Evolutionary conservation across 2,329 filamentous ascomycete genomes (phyloP).

Genomic region (Calonectria henricotiae): DNA sequence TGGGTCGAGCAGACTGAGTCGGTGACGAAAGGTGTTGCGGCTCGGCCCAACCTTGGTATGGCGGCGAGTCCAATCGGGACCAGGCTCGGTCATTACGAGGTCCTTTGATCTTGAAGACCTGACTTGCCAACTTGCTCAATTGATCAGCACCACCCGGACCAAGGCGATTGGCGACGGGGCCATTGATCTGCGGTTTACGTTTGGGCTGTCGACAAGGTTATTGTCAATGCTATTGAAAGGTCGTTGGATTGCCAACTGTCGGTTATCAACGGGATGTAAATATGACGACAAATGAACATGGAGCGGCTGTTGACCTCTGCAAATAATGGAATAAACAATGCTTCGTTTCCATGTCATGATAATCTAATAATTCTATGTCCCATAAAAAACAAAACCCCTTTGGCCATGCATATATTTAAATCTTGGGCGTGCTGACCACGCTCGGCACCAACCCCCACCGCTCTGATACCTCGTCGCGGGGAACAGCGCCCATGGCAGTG

Average conservation of each 20-base stretch:
- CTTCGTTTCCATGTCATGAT: conserved; percentile 5
- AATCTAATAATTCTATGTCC: conserved; percentile 12
- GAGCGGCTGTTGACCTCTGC: no score
- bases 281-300: no score
- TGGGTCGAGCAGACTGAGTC: background rate
- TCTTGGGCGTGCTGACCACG: conserved; percentile 51
- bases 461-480: conserved; percentile 51
- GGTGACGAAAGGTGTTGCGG: background rate
- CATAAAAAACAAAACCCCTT: background rate
- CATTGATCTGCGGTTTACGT: background rate
- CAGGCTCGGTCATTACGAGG: background rate
- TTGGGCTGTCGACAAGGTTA: background rate
- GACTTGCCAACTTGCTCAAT: background rate
- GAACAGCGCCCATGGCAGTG: conserved; percentile 52
- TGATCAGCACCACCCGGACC: background rate
- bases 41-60: background rate
- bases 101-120: background rate
- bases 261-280: no score
- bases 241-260: no score
- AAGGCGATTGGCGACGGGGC: background rate
- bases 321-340: background rate
- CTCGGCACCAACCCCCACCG: conserved; percentile 51
- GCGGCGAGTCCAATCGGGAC: background rate
- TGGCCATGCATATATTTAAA: conserved; percentile 38
- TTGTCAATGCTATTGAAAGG: background rate